Conservation (phyloP, 345 rosid species). For the Gossypium arboreum region DNA sequence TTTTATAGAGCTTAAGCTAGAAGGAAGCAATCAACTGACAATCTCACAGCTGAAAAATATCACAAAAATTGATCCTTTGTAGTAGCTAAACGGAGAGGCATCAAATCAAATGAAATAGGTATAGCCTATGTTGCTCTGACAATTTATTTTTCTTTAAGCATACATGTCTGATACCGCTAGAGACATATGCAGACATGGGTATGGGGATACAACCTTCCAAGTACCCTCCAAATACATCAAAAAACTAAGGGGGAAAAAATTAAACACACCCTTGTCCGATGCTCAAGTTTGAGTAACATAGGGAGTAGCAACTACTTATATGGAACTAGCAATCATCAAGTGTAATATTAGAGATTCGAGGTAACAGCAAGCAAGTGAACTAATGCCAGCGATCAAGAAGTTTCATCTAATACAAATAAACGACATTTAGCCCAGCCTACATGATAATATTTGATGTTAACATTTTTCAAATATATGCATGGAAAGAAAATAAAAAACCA, state of each 20-base stretch:
- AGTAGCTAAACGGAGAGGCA: neutral
- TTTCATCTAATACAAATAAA: neutral
- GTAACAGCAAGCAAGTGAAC: neutral
- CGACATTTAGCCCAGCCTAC: neutral
- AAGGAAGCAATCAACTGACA: neutral
- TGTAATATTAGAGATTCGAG: constrained; percentile 1
- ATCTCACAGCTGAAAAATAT: constrained; percentile 8
- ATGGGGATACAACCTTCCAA: neutral
- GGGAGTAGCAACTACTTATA: neutral
- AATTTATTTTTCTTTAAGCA: neutral
- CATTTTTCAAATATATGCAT: neutral
- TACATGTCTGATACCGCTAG: neutral
- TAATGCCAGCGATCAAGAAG: neutral
- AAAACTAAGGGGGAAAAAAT: neutral
- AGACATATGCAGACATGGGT: neutral
- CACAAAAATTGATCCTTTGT: neutral
- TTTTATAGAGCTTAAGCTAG: neutral
- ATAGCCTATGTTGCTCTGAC: neutral
- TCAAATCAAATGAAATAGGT: neutral
- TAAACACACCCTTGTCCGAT: neutral
- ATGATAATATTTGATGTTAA: constrained; percentile 1
- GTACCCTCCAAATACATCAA: neutral
- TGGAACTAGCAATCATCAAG: neutral
- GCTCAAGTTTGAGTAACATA: neutral
- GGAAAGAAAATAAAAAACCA: constrained; percentile 11